Base-by-base conservation (phyloP, 2,329 filamentous ascomycete species). In the Leptographium flavum region DNA sequence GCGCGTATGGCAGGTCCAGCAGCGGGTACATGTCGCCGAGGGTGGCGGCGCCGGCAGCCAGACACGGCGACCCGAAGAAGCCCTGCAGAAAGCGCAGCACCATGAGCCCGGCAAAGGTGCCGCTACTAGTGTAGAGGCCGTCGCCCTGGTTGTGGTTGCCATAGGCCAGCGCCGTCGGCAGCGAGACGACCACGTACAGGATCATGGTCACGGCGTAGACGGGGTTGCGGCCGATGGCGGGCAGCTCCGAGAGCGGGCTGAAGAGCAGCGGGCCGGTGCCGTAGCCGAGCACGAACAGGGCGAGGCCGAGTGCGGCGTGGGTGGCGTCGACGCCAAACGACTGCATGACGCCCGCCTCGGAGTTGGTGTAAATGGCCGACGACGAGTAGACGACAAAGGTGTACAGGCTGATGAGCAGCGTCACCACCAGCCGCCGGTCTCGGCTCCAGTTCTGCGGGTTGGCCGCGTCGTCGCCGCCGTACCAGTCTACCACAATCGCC, bases 41-140 rank as follows among this genome's bases (percentile, higher is more conserved):
- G 23, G 77, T 69, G 52, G 76, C 78, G 3, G 75, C 75, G 1
- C 73, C 70, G 52, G 80, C 80, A 8, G 76, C 78, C 48, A 82
- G 59, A 1, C 76, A 73, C 0, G 75, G 75, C 0, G 74, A 74
- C 5, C 76, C 79, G 53, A 80, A 80, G 8, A 72, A 61, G 33
- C 78, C 77, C 21, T 74, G 73, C 43, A 85, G 71, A 61, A 84
- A 84, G n/a, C 81, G 73, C 33, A 83, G 65, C n/a, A 82, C 68
- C 28, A 85, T 61, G 3, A 86, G 63, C 1, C 73, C 72, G 40
- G 64, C 64, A 48, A 80, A 75, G 52, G 72, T 77, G 43, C 49
- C 47, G 50, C 49, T 47, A 42, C 30, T 10, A 45, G 45, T n/a
- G n/a, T n/a, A n/a, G n/a, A n/a, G n/a, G n/a, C n/a, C 43, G 46